A percentile compares a stretch with the other conserved stretches of the same genome.
Conservation (phyloP, 2,329 filamentous ascomycete species). For the Neopestalotiopsis sp. region DNA sequence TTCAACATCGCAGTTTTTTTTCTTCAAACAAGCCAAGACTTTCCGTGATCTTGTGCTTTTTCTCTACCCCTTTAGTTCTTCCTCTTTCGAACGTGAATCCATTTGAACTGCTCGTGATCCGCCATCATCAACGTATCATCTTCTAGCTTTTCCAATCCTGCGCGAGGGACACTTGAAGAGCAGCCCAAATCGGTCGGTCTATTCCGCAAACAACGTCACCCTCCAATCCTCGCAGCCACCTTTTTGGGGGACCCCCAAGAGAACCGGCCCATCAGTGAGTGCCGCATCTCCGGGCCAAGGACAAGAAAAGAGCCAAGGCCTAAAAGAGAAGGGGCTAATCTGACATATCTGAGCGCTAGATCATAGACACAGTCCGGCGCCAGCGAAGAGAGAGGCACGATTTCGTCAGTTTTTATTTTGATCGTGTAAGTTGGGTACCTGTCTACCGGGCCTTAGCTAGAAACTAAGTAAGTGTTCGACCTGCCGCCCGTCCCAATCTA, state of each 20-base stretch:
- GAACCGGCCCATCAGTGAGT: background rate
- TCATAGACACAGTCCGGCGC: background rate
- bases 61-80: too few species aligned
- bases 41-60: too few species aligned
- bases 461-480: background rate
- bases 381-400: background rate
- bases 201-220: constrained; percentile 3
- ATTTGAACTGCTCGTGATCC: too few species aligned
- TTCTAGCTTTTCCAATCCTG: background rate
- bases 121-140: background rate
- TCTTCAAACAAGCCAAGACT: too few species aligned
- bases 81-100: too few species aligned
- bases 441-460: background rate
- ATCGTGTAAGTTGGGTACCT: background rate
- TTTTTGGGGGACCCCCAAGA: background rate
- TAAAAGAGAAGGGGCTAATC: background rate
- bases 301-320: background rate
- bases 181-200: background rate
- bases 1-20: too few species aligned
- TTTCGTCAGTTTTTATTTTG: background rate
- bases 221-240: background rate
- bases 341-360: constrained; percentile 2
- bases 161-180: background rate
- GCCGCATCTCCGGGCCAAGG: background rate
- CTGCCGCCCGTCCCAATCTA: constrained; percentile 1